These are phyloP conservation scores for Phylloporus sp. DNA, from an alignment of 768 basidiomycete species.

Conservation along the genomic window DNA sequence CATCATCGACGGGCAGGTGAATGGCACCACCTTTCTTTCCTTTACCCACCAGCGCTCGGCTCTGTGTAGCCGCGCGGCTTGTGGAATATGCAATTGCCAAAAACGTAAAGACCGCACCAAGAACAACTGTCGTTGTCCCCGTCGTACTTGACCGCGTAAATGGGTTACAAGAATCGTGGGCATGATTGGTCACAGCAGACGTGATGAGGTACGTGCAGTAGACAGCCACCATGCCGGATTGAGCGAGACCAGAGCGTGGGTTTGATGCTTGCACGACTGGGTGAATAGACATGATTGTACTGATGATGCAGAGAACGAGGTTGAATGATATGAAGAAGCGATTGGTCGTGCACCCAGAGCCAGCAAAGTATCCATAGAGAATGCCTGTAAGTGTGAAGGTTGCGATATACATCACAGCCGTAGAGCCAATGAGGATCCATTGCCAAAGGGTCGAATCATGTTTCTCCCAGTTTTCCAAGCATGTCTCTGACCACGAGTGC, in stretches of 20 bases:
- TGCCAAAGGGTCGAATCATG: constrained; percentile 90
- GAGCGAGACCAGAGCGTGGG: constrained; percentile 91
- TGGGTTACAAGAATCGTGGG: constrained; percentile 85
- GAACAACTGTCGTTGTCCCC: constrained; percentile 78
- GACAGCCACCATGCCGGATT: constrained; percentile 94
- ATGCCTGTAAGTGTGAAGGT: constrained; percentile 83
- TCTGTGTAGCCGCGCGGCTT: constrained; percentile 92
- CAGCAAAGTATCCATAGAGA: constrained; percentile 89
- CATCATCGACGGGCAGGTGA: constrained; percentile 53
- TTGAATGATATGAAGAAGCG: constrained; percentile 98
- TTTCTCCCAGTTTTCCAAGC: constrained; percentile 93
- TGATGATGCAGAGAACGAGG: constrained; percentile 71
- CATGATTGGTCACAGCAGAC: constrained; percentile 91
- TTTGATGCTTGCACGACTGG: constrained; percentile 89
- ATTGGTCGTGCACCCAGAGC: constrained; percentile 83
- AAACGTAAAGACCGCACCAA: constrained; percentile 96
- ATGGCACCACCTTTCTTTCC: constrained; percentile 62
- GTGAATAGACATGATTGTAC: constrained; percentile 79
- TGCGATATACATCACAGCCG: constrained; percentile 81
- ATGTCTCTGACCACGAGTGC: constrained; percentile 97
- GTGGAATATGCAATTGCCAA: constrained; percentile 98
- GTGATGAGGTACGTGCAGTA: constrained; percentile 96
- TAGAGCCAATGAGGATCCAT: constrained; percentile 91
- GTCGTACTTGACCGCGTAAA: constrained; percentile 67
- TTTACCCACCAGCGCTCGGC: constrained; percentile 80